Percentiles rank a stretch among this genome's conserved stretches.
phyloP scores from a whole-genome alignment of 2,329 filamentous ascomycete genomes.

The Ceratocystis alfenasii region DNA sequence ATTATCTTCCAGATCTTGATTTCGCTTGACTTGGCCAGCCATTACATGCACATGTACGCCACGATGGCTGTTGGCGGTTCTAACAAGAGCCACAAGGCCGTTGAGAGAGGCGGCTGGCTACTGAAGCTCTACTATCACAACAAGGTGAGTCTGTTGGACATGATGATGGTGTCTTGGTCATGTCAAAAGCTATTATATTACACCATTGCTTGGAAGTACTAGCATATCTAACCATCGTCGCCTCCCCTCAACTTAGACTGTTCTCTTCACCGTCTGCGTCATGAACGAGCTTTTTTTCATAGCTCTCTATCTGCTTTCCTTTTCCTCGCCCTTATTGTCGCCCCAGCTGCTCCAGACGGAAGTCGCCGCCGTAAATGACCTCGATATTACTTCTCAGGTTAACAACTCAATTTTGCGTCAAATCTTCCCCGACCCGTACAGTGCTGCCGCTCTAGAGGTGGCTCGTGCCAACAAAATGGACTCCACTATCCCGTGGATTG shows the following conservation, averaged over 20 bases:
- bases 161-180: not conserved
- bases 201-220: not conserved
- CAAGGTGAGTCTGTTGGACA: conserved; percentile 51
- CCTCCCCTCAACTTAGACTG: conserved; percentile 43
- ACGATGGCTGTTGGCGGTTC: conserved; percentile 77
- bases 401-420: conserved; percentile 57
- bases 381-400: conserved; percentile 57
- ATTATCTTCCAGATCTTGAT: conserved; percentile 92
- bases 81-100: conserved; percentile 79
- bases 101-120: conserved; percentile 78
- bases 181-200: no score
- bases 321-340: conserved; percentile 79
- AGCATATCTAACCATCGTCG: not conserved
- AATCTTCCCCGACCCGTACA: conserved; percentile 81
- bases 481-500: conserved; percentile 53
- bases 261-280: conserved; percentile 81
- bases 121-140: conserved; percentile 96
- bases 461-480: conserved; percentile 90
- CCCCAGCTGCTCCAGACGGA: conserved; percentile 60
- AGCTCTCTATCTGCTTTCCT: conserved; percentile 91
- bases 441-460: conserved; percentile 81
- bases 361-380: conserved; percentile 28
- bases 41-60: conserved; percentile 99
- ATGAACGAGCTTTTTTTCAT: conserved; percentile 98
- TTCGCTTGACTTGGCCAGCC: conserved; percentile 81